Conservation (phyloP, 1,284 basidiomycete genomes). For the Inonotus obliquus region DNA sequence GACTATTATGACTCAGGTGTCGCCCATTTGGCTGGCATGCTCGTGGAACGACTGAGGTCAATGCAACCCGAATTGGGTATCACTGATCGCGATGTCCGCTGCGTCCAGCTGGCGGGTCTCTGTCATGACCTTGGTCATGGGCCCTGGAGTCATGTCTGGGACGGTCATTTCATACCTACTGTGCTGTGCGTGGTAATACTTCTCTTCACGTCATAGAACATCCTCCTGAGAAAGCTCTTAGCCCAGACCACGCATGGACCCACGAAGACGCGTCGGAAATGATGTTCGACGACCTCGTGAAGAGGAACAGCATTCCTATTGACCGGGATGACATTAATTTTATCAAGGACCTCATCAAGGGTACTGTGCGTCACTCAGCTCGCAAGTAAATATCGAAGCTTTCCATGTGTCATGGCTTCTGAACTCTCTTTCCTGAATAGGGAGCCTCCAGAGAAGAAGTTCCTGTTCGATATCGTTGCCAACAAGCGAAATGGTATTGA, state of each 20-base stretch:
- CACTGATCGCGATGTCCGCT: constrained; percentile 59
- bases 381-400: constrained; percentile 27
- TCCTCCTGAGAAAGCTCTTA: constrained; percentile 23
- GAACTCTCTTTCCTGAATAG: constrained; percentile 4
- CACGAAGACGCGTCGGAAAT: constrained; percentile 69
- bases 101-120: constrained; percentile 65
- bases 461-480: constrained; percentile 68
- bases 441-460: constrained; percentile 36
- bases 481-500: constrained; percentile 76
- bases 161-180: constrained; percentile 55
- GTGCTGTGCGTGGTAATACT: constrained; percentile 41
- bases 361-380: constrained; percentile 44
- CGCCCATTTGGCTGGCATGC: constrained; percentile 57
- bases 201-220: constrained; percentile 4
- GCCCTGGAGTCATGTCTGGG: constrained; percentile 74
- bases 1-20: constrained; percentile 45
- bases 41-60: constrained; percentile 53
- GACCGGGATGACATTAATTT: constrained; percentile 44
- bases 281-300: constrained; percentile 65
- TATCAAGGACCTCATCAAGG: constrained; percentile 66
- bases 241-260: constrained; percentile 47
- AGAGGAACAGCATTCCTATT: constrained; percentile 45
- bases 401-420: not conserved
- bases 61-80: constrained; percentile 60
- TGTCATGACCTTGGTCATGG: constrained; percentile 74